These are phyloP conservation scores for Umbelopsis ramanniana DNA, from an alignment of 192 early-diverging fungal species.

Conservation along the genomic window DNA sequence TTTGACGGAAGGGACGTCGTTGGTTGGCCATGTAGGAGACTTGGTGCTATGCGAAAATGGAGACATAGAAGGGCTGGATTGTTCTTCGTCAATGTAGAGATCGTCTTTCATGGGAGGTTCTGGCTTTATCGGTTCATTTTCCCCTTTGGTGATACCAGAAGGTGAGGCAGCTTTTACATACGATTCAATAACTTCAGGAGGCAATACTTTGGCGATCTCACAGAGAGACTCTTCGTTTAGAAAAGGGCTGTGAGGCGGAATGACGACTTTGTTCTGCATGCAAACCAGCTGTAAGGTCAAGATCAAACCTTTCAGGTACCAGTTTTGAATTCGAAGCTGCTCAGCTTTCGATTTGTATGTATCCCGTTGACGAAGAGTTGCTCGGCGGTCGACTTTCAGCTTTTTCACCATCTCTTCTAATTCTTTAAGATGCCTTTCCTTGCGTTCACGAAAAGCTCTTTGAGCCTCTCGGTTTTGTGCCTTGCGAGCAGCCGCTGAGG, in stretches of 20 bases:
- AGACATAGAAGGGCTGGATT: background rate
- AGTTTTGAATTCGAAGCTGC: constrained; percentile 48
- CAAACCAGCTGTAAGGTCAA: constrained; percentile 51
- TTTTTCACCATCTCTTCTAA: constrained; percentile 76
- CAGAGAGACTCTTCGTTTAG: constrained; percentile 35
- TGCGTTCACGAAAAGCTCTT: constrained; percentile 88
- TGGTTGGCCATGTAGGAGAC: background rate
- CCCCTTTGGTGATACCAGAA: constrained; percentile 19
- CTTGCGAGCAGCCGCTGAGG: constrained; percentile 62
- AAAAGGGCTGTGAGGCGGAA: constrained; percentile 40
- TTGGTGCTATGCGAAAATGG: background rate
- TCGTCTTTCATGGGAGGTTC: background rate
- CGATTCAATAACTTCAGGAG: constrained; percentile 41
- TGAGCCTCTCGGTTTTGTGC: constrained; percentile 91
- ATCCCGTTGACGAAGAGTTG: constrained; percentile 47
- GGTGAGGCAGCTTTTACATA: constrained; percentile 40
- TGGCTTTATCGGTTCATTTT: background rate
- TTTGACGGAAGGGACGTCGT: background rate
- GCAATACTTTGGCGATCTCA: constrained; percentile 36
- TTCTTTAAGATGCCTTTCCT: constrained; percentile 75
- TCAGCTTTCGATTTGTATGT: constrained; percentile 51
- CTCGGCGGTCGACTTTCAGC: constrained; percentile 62
- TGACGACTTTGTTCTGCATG: constrained; percentile 41
- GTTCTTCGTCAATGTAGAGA: constrained; percentile 9
- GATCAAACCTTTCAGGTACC: constrained; percentile 53